Base-by-base conservation (phyloP, 78 protist genomes). In the Tieghemostelium lacteum region DNA sequence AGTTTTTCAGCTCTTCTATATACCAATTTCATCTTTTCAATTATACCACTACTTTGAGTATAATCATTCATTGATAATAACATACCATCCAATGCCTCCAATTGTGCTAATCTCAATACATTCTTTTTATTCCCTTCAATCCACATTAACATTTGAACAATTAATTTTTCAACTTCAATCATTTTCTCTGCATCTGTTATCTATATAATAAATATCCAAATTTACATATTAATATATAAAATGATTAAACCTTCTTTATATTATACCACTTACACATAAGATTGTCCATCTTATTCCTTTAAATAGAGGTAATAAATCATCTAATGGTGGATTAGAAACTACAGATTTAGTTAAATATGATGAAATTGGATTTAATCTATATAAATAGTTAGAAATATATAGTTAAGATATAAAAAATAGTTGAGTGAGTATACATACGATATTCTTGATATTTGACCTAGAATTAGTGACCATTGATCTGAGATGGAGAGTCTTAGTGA, bases 41-140 rank as follows among this genome's bases (percentile, higher is more conserved):
- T 74, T 12, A 83, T 83, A 5, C 78, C 78, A 29, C 63, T 69
- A 16, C 64, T 42, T 54, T 36, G 42, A 6, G 89, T 83, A 42
- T 49, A 83, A 60, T 83, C 89, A 14, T 33, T 31, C 89, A 83
- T 83, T 33, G 89, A 83, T 31, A 83, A 60, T 28, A 83, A 55
- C 89, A 83, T 83, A 20, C 89, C 89, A 69, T 83, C 89, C 61
- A 83, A 58, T 33, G 89, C 57, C 20, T 83, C 89, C 54, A 83
- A 60, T n/a, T 83, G 89, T 60, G 75, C 76, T 57, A 83, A 83
- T 69, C 89, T n/a, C 16, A 83, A 45, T 29, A 63, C 73, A 60
- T 55, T 83, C 71, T 83, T 83, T 52, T 83, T 83, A 45, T 83
- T 83, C 22, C 78, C 78, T 42, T 83, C 89, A 7, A 83, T 39